Base-by-base conservation (phyloP, 2,329 filamentous ascomycete species). In the Phialophora expanda region DNA sequence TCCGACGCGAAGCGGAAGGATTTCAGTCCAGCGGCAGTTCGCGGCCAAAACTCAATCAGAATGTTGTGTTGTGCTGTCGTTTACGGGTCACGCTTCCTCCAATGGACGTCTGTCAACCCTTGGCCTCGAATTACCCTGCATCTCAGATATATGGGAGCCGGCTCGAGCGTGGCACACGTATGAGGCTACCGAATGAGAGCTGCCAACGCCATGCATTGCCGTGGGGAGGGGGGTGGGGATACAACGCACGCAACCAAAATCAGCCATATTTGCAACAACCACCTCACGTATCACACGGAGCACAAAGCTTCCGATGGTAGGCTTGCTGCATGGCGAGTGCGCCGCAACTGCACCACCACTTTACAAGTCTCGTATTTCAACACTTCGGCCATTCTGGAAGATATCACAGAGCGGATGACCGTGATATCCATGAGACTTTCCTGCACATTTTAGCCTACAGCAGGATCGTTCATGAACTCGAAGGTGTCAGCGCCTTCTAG, bases 31-130 rank as follows among this genome's bases (percentile, higher is more conserved):
- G 9, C 46, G 26, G 20, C 57, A n/a, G n/a, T 53, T 54, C 22
- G 32, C 12, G 30, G 8, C 14, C 38, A 9, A 44, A 61, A 61
- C 46, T 61, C 48, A 61, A 61, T 61, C 58, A 61, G 46, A 51
- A 54, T 54, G 20, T 44, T 28, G 17, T 54, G 58, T 14, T 54
- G 48, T 51, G 14, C n/a, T n/a, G n/a, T n/a, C n/a, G 3, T 22
- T 22, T 1, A 14, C 28, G 56, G n/a, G 14, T 14, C 24, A 59
- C 14, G 26, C 46, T 34, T 34, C 38, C 41, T 14, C 9, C 41
- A 46, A 20, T 22, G 20, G 14, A 46, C 11, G 22, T 44, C 44
- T 51, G 28, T 38, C 38, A 44, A 7, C 17, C 38, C 38, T 41
- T 8, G 2, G 2, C 38, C 26, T 50, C n/a, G 22, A 54, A 9